Conservation (phyloP, 495 filamentous ascomycete genomes). For the Penicillium bialowiezense region DNA sequence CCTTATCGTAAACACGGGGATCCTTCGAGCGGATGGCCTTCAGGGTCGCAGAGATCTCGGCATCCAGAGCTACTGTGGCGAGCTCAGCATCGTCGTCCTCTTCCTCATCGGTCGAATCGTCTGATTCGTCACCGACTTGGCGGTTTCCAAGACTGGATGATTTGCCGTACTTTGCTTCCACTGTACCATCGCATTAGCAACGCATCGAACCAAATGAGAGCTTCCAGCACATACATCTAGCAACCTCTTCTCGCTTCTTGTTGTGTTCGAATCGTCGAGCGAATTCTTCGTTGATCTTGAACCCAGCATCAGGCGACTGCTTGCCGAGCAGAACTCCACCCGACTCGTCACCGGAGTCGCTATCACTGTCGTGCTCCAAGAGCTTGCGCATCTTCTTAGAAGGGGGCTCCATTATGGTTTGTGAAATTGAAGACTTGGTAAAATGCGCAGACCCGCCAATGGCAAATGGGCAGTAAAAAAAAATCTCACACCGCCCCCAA, state of each 20-base stretch:
- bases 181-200: conserved; percentile 34
- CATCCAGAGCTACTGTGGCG: conserved; percentile 76
- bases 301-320: conserved; percentile 31
- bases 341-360: conserved; percentile 54
- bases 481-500: conserved; percentile 24
- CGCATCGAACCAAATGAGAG: background rate
- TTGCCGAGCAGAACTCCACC: conserved; percentile 42
- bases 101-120: conserved; percentile 64
- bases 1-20: conserved; percentile 81
- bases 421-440: background rate
- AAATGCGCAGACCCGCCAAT: conserved; percentile 7
- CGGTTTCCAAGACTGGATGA: conserved; percentile 29
- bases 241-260: conserved; percentile 88
- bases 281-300: conserved; percentile 90
- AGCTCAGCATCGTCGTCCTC: conserved; percentile 90
- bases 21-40: conserved; percentile 86
- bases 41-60: conserved; percentile 80
- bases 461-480: conserved; percentile 28
- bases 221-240: conserved; percentile 59
- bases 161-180: conserved; percentile 83
- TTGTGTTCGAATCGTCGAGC: conserved; percentile 91
- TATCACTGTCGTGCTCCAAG: conserved; percentile 51
- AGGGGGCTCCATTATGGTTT: conserved; percentile 41
- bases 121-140: conserved; percentile 34
- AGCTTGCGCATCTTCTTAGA: conserved; percentile 46